phyloP scores from a whole-genome alignment of 1,284 basidiomycete species.

The Somion occarium region DNA sequence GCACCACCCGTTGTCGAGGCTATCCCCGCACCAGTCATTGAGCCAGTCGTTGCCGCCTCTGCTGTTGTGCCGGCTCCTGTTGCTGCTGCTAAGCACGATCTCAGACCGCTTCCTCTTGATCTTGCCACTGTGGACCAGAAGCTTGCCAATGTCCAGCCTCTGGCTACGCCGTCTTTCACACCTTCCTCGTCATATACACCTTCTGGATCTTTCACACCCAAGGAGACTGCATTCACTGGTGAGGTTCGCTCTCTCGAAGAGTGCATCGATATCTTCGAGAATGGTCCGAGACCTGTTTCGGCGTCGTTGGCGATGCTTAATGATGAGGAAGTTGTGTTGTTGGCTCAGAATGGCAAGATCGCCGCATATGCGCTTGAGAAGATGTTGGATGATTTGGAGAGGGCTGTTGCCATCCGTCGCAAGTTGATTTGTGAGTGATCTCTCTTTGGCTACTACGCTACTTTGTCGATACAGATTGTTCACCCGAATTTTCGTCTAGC shows the following conservation, averaged over 20 bases:
- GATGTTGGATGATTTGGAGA: conserved; percentile 79
- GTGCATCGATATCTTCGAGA: conserved; percentile 83
- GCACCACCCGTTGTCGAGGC: conserved; percentile 20
- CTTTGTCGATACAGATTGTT: too few relatives aligned
- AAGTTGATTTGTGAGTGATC: conserved; percentile 80
- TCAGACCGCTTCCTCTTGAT: conserved; percentile 23
- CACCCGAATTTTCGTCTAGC: conserved; percentile 52
- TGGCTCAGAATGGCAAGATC: conserved; percentile 92
- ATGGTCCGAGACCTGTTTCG: conserved; percentile 67
- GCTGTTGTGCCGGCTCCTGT: neutral
- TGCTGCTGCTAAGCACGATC: conserved; percentile 13
- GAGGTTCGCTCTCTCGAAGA: conserved; percentile 66
- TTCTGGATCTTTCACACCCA: neutral
- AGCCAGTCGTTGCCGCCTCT: conserved; percentile 4
- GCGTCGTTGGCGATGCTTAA: conserved; percentile 59
- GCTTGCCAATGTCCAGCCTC: conserved; percentile 20
- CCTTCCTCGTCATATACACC: conserved; percentile 1
- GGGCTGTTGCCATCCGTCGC: conserved; percentile 86
- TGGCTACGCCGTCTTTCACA: conserved; percentile 1
- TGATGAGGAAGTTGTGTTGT: conserved; percentile 90
- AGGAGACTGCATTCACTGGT: conserved; percentile 5
- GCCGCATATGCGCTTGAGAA: conserved; percentile 94
- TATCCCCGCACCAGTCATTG: conserved; percentile 15
- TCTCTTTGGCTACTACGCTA: too few relatives aligned
- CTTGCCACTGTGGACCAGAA: conserved; percentile 32